Percentiles rank a stretch among this genome's conserved stretches.
These are phyloP conservation scores for Chimonanthus salicifolius DNA, from an alignment of 164 flowering plant genomes.

Conservation along the genomic window DNA sequence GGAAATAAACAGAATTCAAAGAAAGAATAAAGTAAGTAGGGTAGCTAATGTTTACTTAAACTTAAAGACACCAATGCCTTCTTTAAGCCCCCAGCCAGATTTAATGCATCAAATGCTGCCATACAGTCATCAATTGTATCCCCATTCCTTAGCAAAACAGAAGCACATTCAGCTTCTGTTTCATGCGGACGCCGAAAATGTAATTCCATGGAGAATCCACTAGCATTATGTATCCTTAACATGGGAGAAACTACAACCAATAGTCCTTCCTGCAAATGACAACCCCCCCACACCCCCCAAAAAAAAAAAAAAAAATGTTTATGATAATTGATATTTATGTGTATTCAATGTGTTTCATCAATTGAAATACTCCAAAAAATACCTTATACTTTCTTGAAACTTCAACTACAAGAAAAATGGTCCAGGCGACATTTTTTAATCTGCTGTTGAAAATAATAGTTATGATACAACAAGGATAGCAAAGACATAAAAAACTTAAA, in stretches of 20 bases:
- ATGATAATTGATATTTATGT: neutral
- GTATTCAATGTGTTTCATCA: neutral
- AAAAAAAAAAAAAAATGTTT: neutral
- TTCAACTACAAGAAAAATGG: constrained; percentile 82
- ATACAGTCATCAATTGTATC: constrained; percentile 76
- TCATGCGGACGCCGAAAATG: constrained; percentile 69
- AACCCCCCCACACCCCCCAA: neutral
- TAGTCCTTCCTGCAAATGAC: constrained; percentile 64
- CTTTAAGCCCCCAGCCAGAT: constrained; percentile 57
- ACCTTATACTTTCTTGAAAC: constrained; percentile 65
- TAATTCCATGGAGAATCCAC: constrained; percentile 62
- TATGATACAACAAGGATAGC: constrained; percentile 1
- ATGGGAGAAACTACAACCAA: constrained; percentile 71
- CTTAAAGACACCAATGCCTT: constrained; percentile 68
- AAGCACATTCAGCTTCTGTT: constrained; percentile 51
- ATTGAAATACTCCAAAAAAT: neutral
- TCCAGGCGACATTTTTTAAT: constrained; percentile 71
- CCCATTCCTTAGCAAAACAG: constrained; percentile 52
- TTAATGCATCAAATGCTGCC: constrained; percentile 69
- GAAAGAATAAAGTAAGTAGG: neutral
- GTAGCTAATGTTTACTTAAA: constrained; percentile 50
- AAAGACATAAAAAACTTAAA: neutral
- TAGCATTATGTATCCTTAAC: constrained; percentile 72
- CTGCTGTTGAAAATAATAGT: constrained; percentile 30
- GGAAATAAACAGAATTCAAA: neutral